A percentile compares a stretch with the other conserved stretches of the same genome.
Evolutionary conservation across 2,329 filamentous ascomycete species (phyloP).

Genomic region (Arthrobotrys conoides): DNA sequence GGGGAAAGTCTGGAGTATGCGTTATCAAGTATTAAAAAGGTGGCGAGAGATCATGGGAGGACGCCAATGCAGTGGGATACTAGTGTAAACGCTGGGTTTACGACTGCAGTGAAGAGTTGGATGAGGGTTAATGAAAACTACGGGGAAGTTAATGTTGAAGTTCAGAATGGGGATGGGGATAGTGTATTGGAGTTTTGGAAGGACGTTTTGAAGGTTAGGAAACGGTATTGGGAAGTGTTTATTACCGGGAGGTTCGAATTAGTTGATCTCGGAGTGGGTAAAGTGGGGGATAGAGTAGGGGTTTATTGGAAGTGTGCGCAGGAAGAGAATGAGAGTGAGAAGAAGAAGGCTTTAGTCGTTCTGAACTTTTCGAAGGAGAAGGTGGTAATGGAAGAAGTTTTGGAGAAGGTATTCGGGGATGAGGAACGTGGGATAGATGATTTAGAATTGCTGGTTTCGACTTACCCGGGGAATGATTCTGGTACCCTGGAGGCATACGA

Average conservation of each 20-base stretch:
- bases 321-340: too few relatives aligned
- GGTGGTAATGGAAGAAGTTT: neutral
- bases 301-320: neutral
- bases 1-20: slow-evolving; percentile 23
- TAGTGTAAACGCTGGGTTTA: slow-evolving; percentile 76
- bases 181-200: slow-evolving; percentile 6
- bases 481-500: neutral
- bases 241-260: slow-evolving; percentile 1
- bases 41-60: slow-evolving; percentile 75
- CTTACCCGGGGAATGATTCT: neutral
- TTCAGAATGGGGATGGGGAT: neutral
- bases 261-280: neutral
- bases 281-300: neutral
- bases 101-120: slow-evolving; percentile 74
- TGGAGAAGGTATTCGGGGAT: neutral
- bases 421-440: neutral
- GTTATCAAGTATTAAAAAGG: slow-evolving; percentile 53
- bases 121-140: slow-evolving; percentile 78
- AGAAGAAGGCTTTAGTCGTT: neutral
- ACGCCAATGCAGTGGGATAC: slow-evolving; percentile 80
- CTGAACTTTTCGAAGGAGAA: neutral
- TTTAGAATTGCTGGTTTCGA: neutral
- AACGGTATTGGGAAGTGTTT: neutral
- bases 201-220: neutral
- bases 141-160: slow-evolving; percentile 74